Conservation (phyloP, 257 asterid genomes). For the Solanum commersonii region DNA sequence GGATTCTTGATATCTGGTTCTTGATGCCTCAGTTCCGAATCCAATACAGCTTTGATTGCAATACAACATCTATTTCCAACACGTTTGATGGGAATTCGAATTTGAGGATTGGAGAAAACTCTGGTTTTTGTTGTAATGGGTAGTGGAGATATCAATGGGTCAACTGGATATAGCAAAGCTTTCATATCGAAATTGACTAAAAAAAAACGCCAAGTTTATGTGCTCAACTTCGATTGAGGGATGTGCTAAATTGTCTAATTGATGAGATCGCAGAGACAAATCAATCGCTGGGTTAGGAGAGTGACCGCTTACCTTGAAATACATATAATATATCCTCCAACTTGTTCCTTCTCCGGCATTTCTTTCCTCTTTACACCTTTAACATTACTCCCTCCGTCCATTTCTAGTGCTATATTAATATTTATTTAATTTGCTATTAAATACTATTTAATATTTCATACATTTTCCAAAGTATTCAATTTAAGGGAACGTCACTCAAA, state of each 20-base stretch:
- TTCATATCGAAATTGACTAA: conserved; percentile 16
- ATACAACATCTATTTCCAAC: background rate
- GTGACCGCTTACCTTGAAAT: background rate
- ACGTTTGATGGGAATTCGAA: background rate
- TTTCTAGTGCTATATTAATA: no score
- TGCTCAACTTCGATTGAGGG: background rate
- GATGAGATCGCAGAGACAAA: background rate
- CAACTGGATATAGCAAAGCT: conserved; percentile 19
- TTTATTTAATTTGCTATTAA: no score
- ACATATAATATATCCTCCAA: background rate
- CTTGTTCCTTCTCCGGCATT: background rate
- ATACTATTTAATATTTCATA: no score
- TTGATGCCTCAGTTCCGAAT: conserved; percentile 26
- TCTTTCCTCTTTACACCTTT: background rate
- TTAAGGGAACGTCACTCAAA: no score
- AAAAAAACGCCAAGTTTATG: background rate
- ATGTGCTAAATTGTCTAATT: background rate
- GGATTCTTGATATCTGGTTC: conserved; percentile 40
- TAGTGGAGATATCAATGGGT: conserved; percentile 18
- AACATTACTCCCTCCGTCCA: background rate
- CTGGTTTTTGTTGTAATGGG: conserved; percentile 15
- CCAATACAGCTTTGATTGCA: conserved; percentile 22
- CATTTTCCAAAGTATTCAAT: no score
- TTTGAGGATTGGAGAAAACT: background rate
- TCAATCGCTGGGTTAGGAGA: background rate